Base-by-base conservation (phyloP, 73 alveolate species). In the Uronychia binucleata region DNA sequence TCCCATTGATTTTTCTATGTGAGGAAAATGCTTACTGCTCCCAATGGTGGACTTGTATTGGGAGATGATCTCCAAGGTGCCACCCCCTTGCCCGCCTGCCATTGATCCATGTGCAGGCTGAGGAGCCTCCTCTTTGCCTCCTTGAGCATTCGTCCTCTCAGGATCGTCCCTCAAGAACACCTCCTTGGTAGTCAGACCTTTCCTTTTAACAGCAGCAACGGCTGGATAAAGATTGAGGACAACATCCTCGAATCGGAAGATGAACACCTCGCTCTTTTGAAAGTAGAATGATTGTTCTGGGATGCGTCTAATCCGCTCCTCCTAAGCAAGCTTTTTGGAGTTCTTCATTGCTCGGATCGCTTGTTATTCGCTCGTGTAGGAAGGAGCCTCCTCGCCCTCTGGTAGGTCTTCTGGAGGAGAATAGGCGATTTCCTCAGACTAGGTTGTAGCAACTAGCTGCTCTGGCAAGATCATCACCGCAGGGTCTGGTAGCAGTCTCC, bases 101-200 rank as follows among this genome's bases (percentile, higher is more conserved):
- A 31, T 77, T 28, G 87, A 35, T n/a, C 58, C 30, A 57, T 58
- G 30, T 27, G 46, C 31, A 1, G 33, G 80, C 57, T 28, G 33
- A 58, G 80, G 58, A 80, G 79, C 60, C 19, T 80, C 29, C 11
- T 28, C 33, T 27, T 27, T 28, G 27, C 80, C 31, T n/a, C 28
- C 76, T 26, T 59, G 78, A 32, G 82, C 80, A 31, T 26, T 27
- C 28, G 1, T 59, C 77, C 88, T 82, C 31, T 81, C 59, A 19
- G 95, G 95, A 67, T 90, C 95, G 26, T 80, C 77, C 35, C 58
- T 90, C 59, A 57, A 27, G 80, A 90, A 90, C 14, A 85, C 79
- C 33, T 90, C 95, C 59, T 85, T 90, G n/a, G 95, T 85, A 30
- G 83, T 29, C 74, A 89, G 57, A 0, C 95, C 95, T 33, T 80